A percentile compares a stretch with the other conserved stretches of the same genome.
Evolutionary conservation across 257 asterid genomes (phyloP).

Genomic region (Solanum piurae): DNA sequence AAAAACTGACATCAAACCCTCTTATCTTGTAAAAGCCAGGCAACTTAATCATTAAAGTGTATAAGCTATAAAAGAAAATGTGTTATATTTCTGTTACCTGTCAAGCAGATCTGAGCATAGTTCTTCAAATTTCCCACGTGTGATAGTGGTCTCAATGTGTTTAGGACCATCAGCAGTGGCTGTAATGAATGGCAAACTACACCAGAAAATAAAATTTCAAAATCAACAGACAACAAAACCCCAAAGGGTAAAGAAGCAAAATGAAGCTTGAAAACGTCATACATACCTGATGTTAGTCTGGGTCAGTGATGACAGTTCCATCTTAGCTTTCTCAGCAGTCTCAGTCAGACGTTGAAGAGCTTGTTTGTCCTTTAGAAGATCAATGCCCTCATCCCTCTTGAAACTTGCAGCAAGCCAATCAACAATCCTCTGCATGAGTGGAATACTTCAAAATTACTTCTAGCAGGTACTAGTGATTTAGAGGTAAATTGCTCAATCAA

Average conservation of each 20-base stretch:
- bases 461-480: not conserved
- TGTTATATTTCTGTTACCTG: slow-evolving; percentile 35
- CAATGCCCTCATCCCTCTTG: slow-evolving; percentile 86
- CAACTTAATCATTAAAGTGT: not conserved
- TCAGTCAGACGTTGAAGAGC: slow-evolving; percentile 98
- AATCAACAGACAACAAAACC: not conserved
- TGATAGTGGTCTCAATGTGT: slow-evolving; percentile 83
- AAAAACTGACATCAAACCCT: not conserved
- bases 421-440: slow-evolving; percentile 62
- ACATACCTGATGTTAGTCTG: slow-evolving; percentile 80
- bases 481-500: not conserved
- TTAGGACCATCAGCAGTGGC: slow-evolving; percentile 99
- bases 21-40: not conserved
- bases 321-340: slow-evolving; percentile 97
- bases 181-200: slow-evolving; percentile 94
- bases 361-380: slow-evolving; percentile 92
- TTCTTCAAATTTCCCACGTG: slow-evolving; percentile 94
- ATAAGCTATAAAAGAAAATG: not conserved
- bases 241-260: not conserved
- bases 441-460: not conserved
- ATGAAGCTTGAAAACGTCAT: not conserved
- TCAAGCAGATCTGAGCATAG: slow-evolving; percentile 89
- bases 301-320: slow-evolving; percentile 88
- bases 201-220: not conserved
- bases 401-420: slow-evolving; percentile 85